Evolutionary conservation across 2,329 filamentous ascomycete genomes (phyloP).

Genomic region (Aspergillus tubingensis): DNA sequence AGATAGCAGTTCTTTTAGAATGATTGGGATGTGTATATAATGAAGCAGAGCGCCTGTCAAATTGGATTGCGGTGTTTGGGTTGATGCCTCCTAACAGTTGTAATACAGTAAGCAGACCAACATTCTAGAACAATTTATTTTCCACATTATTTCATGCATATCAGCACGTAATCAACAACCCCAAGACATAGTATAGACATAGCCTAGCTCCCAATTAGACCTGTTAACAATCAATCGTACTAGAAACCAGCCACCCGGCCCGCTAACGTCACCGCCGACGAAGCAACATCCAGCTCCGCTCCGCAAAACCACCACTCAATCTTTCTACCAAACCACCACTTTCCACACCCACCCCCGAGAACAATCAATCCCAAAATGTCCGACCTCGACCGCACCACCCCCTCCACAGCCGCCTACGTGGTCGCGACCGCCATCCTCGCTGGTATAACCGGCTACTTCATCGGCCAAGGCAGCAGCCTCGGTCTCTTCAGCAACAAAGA

Average conservation of each 20-base stretch:
- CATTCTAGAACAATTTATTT: neutral
- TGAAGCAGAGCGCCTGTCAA: slow-evolving; percentile 22
- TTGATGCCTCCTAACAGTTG: neutral
- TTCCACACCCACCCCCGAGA: neutral
- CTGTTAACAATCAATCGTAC: no score
- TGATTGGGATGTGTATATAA: slow-evolving; percentile 40
- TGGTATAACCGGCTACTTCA: slow-evolving; percentile 74
- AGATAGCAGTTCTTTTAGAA: slow-evolving; percentile 15
- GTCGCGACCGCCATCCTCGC: slow-evolving; percentile 73
- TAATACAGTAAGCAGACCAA: no score
- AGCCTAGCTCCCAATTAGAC: no score
- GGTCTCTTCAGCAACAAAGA: slow-evolving; percentile 65
- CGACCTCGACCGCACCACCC: slow-evolving; percentile 45
- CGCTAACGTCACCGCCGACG: slow-evolving; percentile 8
- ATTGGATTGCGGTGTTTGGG: slow-evolving; percentile 12
- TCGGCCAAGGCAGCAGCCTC: slow-evolving; percentile 65
- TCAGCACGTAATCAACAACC: neutral
- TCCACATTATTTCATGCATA: neutral
- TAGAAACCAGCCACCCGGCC: neutral
- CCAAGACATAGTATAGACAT: neutral
- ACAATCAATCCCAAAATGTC: slow-evolving; percentile 27
- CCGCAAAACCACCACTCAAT: neutral
- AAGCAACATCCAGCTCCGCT: neutral
- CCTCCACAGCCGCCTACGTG: slow-evolving; percentile 62
- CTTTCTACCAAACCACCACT: neutral